Conservation (phyloP, 495 filamentous ascomycete genomes). For the Daldinia decipiens region DNA sequence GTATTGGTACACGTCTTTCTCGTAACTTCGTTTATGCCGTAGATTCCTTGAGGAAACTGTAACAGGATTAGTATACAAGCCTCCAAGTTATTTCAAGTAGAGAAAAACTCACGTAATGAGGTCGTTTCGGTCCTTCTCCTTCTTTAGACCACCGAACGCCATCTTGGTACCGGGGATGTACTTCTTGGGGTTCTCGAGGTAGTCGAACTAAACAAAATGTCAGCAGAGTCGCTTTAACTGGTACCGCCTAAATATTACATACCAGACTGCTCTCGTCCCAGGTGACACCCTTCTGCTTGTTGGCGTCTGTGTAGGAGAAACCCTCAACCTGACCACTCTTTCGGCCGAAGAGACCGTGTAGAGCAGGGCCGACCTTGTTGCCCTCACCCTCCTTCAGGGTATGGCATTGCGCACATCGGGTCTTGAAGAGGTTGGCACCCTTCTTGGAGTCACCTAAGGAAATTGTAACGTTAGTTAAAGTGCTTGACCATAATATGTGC, state of each 20-base stretch:
- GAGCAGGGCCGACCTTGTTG: constrained; percentile 98
- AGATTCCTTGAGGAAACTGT: constrained; percentile 72
- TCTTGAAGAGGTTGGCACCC: constrained; percentile 99
- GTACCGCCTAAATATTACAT: constrained; percentile 49
- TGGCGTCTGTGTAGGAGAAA: constrained; percentile 98
- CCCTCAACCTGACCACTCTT: constrained; percentile 91
- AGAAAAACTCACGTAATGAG: constrained; percentile 85
- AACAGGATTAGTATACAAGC: constrained; percentile 17
- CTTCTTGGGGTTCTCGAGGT: constrained; percentile 69
- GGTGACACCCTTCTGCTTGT: constrained; percentile 92
- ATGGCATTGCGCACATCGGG: constrained; percentile 98
- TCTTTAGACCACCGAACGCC: constrained; percentile 99
- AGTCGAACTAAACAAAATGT: constrained; percentile 55
- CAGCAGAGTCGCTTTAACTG: constrained; percentile 31
- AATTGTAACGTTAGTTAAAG: constrained; percentile 48
- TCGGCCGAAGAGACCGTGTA: constrained; percentile 97
- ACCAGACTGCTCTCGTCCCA: constrained; percentile 92
- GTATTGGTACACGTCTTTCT: constrained; percentile 51
- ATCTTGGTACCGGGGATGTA: constrained; percentile 99
- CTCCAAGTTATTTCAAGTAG: not conserved
- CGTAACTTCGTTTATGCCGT: constrained; percentile 63
- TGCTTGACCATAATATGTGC: not conserved
- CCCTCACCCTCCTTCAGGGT: constrained; percentile 84
- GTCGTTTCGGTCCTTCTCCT: constrained; percentile 99
- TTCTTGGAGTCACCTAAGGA: constrained; percentile 88